A percentile compares a stretch with the other conserved stretches of the same genome.
Evolutionary conservation across 768 basidiomycete species (phyloP).

Genomic region (Boletus sp.): DNA sequence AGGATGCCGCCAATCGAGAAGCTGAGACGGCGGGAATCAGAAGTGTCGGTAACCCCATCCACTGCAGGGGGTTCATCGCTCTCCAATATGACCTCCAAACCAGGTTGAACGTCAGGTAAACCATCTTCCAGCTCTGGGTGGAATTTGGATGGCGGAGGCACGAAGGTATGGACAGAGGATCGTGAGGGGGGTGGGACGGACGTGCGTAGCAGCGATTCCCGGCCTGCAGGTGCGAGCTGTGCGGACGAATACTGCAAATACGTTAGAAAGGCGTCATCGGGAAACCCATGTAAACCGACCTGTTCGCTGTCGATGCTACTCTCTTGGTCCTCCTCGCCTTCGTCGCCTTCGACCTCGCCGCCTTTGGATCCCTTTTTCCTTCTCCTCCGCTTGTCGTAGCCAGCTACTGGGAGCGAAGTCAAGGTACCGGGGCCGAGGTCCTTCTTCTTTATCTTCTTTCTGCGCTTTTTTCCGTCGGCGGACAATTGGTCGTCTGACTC

Average conservation of each 20-base stretch:
- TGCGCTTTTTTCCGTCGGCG: conserved; percentile 51
- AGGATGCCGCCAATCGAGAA: conserved; percentile 50
- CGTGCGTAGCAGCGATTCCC: conserved; percentile 30
- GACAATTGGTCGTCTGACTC: conserved; percentile 62
- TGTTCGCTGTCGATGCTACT: conserved; percentile 38
- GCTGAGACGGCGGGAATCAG: conserved; percentile 17
- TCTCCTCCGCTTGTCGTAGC: conserved; percentile 60
- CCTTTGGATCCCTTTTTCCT: conserved; percentile 49
- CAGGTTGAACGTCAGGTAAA: conserved; percentile 44
- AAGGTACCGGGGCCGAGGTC: conserved; percentile 54
- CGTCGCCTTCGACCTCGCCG: conserved; percentile 36
- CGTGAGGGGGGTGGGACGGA: conserved; percentile 40
- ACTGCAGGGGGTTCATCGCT: conserved; percentile 48
- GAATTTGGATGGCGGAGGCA: conserved; percentile 38
- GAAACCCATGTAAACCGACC: conserved; percentile 35
- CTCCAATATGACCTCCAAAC: conserved; percentile 65
- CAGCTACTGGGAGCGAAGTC: conserved; percentile 65
- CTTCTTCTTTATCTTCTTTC: conserved; percentile 48
- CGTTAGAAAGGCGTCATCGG: conserved; percentile 7
- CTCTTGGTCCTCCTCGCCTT: conserved; percentile 51
- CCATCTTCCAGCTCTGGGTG: conserved; percentile 18
- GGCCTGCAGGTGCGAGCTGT: conserved; percentile 35
- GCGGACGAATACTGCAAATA: conserved; percentile 24
- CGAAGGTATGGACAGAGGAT: conserved; percentile 39
- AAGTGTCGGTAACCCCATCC: conserved; percentile 26